A percentile compares a stretch with the other conserved stretches of the same genome.
These are phyloP conservation scores for Colletotrichum karsti DNA, from an alignment of 2,329 filamentous ascomycete genomes.

Conservation along the genomic window DNA sequence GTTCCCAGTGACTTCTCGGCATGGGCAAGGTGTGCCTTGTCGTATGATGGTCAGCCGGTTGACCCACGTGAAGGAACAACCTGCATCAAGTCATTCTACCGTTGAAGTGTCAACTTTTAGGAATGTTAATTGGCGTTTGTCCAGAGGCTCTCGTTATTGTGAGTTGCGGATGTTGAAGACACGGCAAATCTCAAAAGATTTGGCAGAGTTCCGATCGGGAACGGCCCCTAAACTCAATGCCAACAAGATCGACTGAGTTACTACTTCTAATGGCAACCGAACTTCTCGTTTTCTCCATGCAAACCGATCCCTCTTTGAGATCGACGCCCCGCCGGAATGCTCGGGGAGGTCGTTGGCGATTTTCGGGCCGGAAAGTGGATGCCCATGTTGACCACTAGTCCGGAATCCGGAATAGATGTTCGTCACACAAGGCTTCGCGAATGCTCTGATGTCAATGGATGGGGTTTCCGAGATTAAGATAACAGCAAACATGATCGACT, in stretches of 20 bases:
- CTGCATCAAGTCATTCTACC: not conserved
- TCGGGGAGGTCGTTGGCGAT: not conserved
- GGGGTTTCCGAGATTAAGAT: not conserved
- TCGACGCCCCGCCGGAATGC: slow-evolving; percentile 12
- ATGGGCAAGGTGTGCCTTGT: not conserved
- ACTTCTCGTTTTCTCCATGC: not conserved
- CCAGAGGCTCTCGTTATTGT: not conserved
- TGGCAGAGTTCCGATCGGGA: not conserved
- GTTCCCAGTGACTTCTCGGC: not conserved
- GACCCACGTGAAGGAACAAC: not conserved
- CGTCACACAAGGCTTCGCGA: not conserved
- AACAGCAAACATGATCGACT: not conserved
- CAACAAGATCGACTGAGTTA: not conserved
- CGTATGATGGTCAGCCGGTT: not conserved
- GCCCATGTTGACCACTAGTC: not conserved
- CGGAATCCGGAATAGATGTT: not conserved
- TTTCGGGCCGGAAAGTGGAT: not conserved
- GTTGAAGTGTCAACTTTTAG: no score
- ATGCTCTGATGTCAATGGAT: not conserved
- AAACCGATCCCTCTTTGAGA: not conserved
- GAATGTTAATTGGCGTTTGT: not conserved
- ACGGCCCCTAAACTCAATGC: not conserved
- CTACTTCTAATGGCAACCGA: not conserved
- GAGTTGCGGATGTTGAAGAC: not conserved
- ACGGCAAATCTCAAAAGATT: not conserved